Evolutionary conservation across 2,329 filamentous ascomycete species (phyloP), one percentile per base, ranked within the genome.

Genomic region (Diaporthe longicolla): DNA sequence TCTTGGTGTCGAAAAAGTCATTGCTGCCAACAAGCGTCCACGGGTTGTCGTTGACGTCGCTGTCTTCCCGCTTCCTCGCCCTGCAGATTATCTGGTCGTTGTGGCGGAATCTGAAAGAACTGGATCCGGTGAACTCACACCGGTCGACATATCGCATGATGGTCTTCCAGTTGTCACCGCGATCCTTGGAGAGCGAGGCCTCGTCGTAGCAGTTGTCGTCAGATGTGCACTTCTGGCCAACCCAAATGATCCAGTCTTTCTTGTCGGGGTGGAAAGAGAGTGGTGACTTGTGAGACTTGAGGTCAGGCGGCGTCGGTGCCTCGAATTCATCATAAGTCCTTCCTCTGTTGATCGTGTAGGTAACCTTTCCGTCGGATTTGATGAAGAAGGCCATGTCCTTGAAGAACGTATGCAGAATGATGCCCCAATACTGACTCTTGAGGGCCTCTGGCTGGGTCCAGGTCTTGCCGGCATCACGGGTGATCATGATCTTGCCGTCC

Each of bases 231-330:
- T 93, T 89, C 76, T 91, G 85, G 52, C 95, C 96, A 65, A 93
- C 91, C 95, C 95, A 98, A 75, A 99, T 93, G 57, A 98, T 87
- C 95, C 95, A 98, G 79, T 98, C 93, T 81, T 93, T 93, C 79
- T 93, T 90, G 77, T 93, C 91, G 1, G 95, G 93, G 79, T 99
- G 97, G 85, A 99, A 99, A 48, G 88, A 87, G 55, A 95, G 87
- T 24, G 90, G 88, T 6, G 86, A 78, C 21, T 29, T 58, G 32
- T 21, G 26, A 8, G 80, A 80, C 9, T 85, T 80, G 1, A 77
- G 75, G 61, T 85, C 78, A 9, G 83, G 83, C 76, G 89, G 88
- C 55, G 89, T 86, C 1, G 93, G 93, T 3, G 93, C 91, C 74
- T 94, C 83, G 82, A 98, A 97, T 65, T 86, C 87, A 81, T 94